A percentile compares a stretch with the other conserved stretches of the same genome.
phyloP scores from a whole-genome alignment of 331 rosid species.

The Dryas integrifolia region DNA sequence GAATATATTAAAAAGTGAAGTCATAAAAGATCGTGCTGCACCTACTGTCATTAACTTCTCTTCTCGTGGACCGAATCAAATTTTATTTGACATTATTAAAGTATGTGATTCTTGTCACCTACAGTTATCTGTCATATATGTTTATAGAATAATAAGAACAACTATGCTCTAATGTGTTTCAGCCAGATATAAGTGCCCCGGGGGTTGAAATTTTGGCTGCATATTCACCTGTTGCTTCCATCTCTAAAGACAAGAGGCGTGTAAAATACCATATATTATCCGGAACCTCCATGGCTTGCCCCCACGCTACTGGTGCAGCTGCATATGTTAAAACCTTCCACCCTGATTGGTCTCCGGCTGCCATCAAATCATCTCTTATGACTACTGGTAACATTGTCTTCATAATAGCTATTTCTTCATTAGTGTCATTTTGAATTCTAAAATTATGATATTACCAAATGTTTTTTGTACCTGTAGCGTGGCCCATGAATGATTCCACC shows the following conservation, averaged over 20 bases:
- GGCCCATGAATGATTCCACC: conserved; percentile 2
- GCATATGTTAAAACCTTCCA: conserved; percentile 43
- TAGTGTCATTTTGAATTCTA: neutral
- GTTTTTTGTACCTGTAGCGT: conserved; percentile 4
- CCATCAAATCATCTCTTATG: conserved; percentile 51
- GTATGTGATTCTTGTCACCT: neutral
- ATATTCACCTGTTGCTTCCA: conserved; percentile 24
- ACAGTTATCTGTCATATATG: neutral
- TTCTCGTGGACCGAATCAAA: conserved; percentile 16
- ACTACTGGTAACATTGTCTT: conserved; percentile 45
- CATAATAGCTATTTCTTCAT: conserved; percentile 11
- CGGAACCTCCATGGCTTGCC: conserved; percentile 57
- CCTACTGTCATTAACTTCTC: conserved; percentile 19
- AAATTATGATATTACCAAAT: neutral
- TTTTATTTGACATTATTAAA: conserved; percentile 28
- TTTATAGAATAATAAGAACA: neutral
- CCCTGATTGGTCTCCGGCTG: conserved; percentile 49
- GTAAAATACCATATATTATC: conserved; percentile 33
- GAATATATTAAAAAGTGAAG: conserved; percentile 27
- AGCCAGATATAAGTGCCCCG: conserved; percentile 61
- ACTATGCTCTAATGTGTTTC: neutral
- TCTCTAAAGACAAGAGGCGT: conserved; percentile 21
- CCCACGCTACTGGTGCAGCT: conserved; percentile 44
- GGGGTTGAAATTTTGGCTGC: conserved; percentile 56
- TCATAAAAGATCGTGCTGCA: conserved; percentile 9